phyloP scores from a whole-genome alignment of 192 early-diverging fungal species.

The Linnemannia schmuckeri region DNA sequence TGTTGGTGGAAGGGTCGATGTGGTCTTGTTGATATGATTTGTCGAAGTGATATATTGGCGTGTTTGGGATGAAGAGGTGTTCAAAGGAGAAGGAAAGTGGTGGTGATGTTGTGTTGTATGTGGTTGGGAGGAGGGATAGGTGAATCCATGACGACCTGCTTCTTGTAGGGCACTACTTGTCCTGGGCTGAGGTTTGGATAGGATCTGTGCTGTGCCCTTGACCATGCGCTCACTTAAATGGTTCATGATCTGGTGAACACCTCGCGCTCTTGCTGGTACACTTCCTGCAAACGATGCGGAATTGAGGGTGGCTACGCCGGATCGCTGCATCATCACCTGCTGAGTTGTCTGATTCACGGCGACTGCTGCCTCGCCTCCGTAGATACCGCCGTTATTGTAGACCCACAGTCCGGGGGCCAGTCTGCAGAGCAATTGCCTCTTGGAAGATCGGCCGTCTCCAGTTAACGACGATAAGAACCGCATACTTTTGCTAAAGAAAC shows the following conservation, averaged over 20 bases:
- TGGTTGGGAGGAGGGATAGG: neutral
- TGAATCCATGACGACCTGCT: conserved; percentile 16
- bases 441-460: conserved; percentile 20
- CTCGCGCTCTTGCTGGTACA: conserved; percentile 8
- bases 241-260: conserved; percentile 29
- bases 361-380: conserved; percentile 45
- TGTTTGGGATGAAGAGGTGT: neutral
- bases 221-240: conserved; percentile 35
- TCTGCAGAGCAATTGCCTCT: conserved; percentile 37
- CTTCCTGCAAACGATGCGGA: conserved; percentile 5
- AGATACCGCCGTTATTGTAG: conserved; percentile 51
- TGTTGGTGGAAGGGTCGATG: neutral
- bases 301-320: conserved; percentile 18
- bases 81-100: neutral
- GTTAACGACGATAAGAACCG: conserved; percentile 32
- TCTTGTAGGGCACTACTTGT: conserved; percentile 15
- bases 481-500: conserved; percentile 5
- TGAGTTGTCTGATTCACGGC: conserved; percentile 55
- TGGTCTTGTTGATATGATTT: neutral
- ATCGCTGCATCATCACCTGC: conserved; percentile 47
- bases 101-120: neutral
- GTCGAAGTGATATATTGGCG: conserved; percentile 6
- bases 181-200: conserved; percentile 37
- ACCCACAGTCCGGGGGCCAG: conserved; percentile 50
- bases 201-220: conserved; percentile 31